Percentiles rank a stretch among this genome's conserved stretches.
Conservation (phyloP, 768 basidiomycete species). For the Tulasnella sp. region DNA sequence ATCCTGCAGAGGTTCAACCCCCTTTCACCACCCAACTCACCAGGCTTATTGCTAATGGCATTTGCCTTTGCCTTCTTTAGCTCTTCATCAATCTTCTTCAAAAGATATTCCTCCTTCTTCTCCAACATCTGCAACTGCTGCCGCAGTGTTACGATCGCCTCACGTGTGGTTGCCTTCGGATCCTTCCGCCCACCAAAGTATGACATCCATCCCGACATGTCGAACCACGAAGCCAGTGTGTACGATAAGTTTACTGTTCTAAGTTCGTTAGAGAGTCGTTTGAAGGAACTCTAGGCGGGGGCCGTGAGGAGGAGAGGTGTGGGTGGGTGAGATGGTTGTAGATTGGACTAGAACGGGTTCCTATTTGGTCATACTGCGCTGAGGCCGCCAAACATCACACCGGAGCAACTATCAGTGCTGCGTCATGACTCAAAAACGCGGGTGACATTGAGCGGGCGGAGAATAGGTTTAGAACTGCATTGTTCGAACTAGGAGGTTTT, state of each 20-base stretch:
- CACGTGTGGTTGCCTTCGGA: conserved; percentile 80
- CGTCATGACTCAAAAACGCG: background rate
- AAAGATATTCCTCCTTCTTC: conserved; percentile 98
- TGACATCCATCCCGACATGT: conserved; percentile 67
- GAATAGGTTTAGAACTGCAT: background rate
- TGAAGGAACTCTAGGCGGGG: background rate
- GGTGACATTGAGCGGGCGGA: background rate
- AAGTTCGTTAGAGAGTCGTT: background rate
- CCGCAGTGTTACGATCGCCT: conserved; percentile 90
- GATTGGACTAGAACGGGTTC: background rate
- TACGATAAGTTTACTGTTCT: background rate
- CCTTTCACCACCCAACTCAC: conserved; percentile 56
- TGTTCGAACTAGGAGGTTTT: background rate
- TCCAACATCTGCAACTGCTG: conserved; percentile 96
- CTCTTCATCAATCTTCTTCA: conserved; percentile 97
- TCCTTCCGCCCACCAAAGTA: conserved; percentile 87
- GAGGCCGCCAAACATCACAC: background rate
- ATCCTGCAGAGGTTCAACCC: background rate
- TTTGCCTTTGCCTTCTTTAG: conserved; percentile 88
- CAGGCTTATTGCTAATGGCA: conserved; percentile 89
- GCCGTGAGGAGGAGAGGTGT: conserved; percentile 1
- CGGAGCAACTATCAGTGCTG: background rate
- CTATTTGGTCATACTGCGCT: conserved; percentile 17
- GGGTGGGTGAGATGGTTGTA: conserved; percentile 5
- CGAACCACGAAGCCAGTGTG: conserved; percentile 8